phyloP scores from a whole-genome alignment of 192 early-diverging fungal species.

The Thamnidium elegans region DNA sequence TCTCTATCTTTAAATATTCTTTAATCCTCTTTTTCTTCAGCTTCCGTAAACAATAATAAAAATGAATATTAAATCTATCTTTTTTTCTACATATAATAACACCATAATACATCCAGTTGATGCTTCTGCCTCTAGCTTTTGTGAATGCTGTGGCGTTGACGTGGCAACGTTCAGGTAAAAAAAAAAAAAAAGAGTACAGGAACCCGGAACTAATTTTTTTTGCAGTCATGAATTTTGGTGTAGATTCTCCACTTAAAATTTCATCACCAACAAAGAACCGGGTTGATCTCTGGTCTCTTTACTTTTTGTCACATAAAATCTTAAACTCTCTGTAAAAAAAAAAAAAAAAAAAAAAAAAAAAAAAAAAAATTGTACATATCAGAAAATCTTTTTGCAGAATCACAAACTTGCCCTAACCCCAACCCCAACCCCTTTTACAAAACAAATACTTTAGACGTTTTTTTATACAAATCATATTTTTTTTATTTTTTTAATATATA shows the following conservation, averaged over 20 bases:
- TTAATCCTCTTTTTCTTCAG: background rate
- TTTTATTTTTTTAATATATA: background rate
- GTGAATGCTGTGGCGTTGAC: slow-evolving; percentile 19
- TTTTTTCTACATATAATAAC: background rate
- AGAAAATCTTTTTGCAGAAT: no score
- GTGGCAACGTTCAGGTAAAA: slow-evolving; percentile 14
- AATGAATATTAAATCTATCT: slow-evolving; percentile 6
- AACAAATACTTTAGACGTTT: background rate
- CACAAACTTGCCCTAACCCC: no score
- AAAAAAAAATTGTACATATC: no score
- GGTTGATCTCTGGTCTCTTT: background rate
- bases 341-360: no score
- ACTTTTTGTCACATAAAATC: no score
- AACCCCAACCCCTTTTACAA: no score
- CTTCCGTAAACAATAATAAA: background rate
- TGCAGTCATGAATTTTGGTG: slow-evolving; percentile 24
- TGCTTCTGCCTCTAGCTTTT: slow-evolving; percentile 3
- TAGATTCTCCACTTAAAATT: slow-evolving; percentile 1
- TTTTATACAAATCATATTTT: background rate
- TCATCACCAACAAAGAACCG: no score
- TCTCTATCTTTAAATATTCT: background rate
- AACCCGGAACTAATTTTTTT: background rate
- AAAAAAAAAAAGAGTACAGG: no score
- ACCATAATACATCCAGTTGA: background rate
- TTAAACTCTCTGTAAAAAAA: no score